phyloP scores from a whole-genome alignment of 345 rosid genomes.

The Arabidopsis thaliana region DNA sequence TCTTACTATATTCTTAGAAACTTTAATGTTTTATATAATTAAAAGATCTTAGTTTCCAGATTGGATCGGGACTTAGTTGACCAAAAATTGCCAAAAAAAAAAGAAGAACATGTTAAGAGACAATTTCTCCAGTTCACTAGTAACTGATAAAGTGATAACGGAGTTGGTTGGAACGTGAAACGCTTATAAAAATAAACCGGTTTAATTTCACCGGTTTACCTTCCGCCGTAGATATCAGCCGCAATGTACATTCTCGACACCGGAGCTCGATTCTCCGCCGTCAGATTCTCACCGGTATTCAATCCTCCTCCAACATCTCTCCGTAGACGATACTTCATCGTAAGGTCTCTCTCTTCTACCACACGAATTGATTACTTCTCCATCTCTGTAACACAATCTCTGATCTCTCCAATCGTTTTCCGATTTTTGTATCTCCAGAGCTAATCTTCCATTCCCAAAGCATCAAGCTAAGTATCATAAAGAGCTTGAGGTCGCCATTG shows the following conservation, averaged over 20 bases:
- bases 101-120: no score
- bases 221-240: constrained; percentile 28
- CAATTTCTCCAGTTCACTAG: no score
- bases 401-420: neutral
- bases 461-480: constrained; percentile 67
- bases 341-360: constrained; percentile 51
- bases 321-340: constrained; percentile 45
- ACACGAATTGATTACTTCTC: neutral
- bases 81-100: no score
- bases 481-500: constrained; percentile 78
- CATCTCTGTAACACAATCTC: neutral
- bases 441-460: constrained; percentile 65
- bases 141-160: neutral
- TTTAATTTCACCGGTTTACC: constrained; percentile 28
- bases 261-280: constrained; percentile 51
- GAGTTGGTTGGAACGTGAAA: neutral
- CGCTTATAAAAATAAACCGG: constrained; percentile 9
- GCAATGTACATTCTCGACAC: constrained; percentile 55
- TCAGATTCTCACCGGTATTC: constrained; percentile 39
- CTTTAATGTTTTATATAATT: no score
- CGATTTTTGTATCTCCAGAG: constrained; percentile 45
- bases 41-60: no score
- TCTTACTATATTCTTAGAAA: no score
- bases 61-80: no score
- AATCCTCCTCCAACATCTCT: constrained; percentile 33